Evolutionary conservation across 1,284 basidiomycete species (phyloP), one percentile per base, ranked within the genome.

Genomic region (Neonothopanus nambi): DNA sequence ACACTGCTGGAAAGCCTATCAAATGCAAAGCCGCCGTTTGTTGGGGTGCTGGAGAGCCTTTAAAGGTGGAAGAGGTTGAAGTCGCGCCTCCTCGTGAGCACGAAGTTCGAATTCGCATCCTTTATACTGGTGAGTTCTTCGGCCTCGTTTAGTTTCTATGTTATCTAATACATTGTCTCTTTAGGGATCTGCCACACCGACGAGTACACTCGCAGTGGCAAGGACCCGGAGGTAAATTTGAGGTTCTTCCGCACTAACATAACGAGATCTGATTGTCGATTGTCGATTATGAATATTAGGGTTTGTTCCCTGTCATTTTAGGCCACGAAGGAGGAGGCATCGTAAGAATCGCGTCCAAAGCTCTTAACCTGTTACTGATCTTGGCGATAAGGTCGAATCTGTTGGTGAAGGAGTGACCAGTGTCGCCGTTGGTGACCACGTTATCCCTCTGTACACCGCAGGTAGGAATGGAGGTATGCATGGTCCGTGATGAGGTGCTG

Each of bases 131-230:
- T 87, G 63, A 60, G 80, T 71, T 45, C 24, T 42, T 56, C 48
- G 49, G 26, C 52, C 61, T 35, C 40, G 45, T 50, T 18, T 35
- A 6, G 33, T 24, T 43, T 48, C 11, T 26, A 18, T 33, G 26
- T 47, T 41, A 57, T 3, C 49, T 49, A 50, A 40, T 57, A 51
- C 50, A 26, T 52, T 46, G 53, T 36, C 45, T 35, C 49, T 48
- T 48, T 68, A 81, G 94, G 95, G 63, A 90, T 99, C 69, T 99
- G 97, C 76, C 96, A 99, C 74, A 99, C 97, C 68, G 95, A 98
- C 67, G 93, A 93, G 69, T 98, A 96, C 78, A 96, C 95, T 54
- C 89, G 96, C 67, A 96, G 93, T 65, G 96, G 97, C 57, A 90
- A 91, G 70, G 96, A 99, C 70, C 87, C 95, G 37, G 96, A 99